Base-by-base conservation (phyloP, 495 filamentous ascomycete genomes). In the Neurospora sp. region DNA sequence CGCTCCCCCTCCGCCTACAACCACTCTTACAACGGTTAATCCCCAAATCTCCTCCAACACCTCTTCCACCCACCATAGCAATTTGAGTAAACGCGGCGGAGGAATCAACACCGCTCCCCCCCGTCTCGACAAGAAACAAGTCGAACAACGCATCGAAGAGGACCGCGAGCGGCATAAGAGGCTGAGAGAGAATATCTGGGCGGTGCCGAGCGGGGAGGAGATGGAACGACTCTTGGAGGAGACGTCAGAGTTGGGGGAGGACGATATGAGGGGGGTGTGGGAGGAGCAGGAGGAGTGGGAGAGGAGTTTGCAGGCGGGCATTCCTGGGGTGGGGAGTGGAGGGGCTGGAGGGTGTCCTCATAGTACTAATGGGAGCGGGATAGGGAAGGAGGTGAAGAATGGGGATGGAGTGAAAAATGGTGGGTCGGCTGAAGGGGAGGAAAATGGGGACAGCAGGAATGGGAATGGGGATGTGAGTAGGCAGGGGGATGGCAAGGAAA, bases 111-210 rank as follows among this genome's bases (percentile, higher is more conserved):
- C 28, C 2, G 54, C 77, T 81, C 21, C 87, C 88, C 54, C 54
- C 6, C 54, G 54, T 71, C 84, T 94, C 15, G 94, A 98, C 78
- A 95, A 94, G 80, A 88, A 90, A 72, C 90, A 95, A 84, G 92
- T 97, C 42, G 94, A 98, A 82, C 94, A 98, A 84, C 83, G 96
- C 70, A 98, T 99, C 74, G 96, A 99, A 75, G 96, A 99, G 79
- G 96, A 99, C 82, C 86, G 96, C 9, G 96, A 99, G 81, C 86
- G 96, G 48, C 97, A 98, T 82, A 98, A 98, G 85, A 84, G 96
- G 43, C 83, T 92, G 74, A 81, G 96, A 19, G 96, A 99, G 80
- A 92, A 88, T 76, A 94, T 95, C 79, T 98, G 96, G 96, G 91
- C 92, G 3, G 89, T 97, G 4, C 88, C 86, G 69, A 83, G 84